Base-by-base conservation (phyloP, 768 basidiomycete genomes). In the Paxillus involutus region DNA sequence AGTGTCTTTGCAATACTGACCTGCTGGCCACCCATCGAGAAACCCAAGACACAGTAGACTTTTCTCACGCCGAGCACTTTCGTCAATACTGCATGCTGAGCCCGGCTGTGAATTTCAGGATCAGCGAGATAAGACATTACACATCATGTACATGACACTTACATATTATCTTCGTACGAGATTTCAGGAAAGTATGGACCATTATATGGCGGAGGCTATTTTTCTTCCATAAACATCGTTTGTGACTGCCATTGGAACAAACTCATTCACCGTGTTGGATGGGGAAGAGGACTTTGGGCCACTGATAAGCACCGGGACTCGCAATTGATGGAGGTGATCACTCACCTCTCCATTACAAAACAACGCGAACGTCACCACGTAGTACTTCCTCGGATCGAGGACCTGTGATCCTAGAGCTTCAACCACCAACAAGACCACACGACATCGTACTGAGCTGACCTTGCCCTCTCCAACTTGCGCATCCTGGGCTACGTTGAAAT, bases 91-190 rank as follows among this genome's bases (percentile, higher is more conserved):
- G 74, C 71, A 58, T 82, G 71, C 59, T 84, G 82, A 17, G 81
- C 82, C 33, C 77, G 80, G 55, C 82, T 83, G 51, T 37, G 14
- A 14, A 16, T 37, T 11, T 19, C 14, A 6, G 7, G 21, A 36
- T 57, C n/a, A 54, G 47, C 9, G 14, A 45, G 16, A 16, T 26
- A 26, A 48, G 32, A 12, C 30, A 24, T 17, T 3, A 45, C 21
- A 11, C n/a, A 43, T 1, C 24, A 17, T 32, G 26, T 35, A 29
- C 29, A 13, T 53, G 37, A 16, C 24, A 41, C 71, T 61, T 58
- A 80, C 82, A 82, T 80, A 61, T 84, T 83, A 44, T 84, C 82
- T 60, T 80, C 76, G 58, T 83, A 84, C 16, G 80, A 78, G 8
- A 83, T 73, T 10, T 68, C 71, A 11, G 81, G 82, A 57, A 83